Conservation (phyloP, 805 yeast species). For the Lachancea nothofagi region DNA sequence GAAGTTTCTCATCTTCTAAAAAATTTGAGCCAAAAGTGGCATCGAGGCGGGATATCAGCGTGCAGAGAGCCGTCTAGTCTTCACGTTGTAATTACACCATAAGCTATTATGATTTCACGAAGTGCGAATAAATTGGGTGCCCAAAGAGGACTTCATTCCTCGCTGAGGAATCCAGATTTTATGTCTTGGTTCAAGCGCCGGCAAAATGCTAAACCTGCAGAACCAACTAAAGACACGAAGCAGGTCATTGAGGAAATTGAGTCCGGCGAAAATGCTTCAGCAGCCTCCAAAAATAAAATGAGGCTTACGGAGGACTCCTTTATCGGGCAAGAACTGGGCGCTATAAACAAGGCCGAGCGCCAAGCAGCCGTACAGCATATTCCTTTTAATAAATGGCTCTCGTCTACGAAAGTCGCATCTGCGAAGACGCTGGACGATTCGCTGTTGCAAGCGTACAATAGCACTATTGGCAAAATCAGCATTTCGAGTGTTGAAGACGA, state of each 20-base stretch:
- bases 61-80: too few species aligned
- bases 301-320: slow-evolving; percentile 28
- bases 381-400: slow-evolving; percentile 35
- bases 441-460: slow-evolving; percentile 16
- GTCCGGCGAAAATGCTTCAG: slow-evolving; percentile 22
- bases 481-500: slow-evolving; percentile 14
- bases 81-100: neutral
- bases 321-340: slow-evolving; percentile 27
- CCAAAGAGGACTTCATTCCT: neutral
- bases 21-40: too few species aligned
- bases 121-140: neutral
- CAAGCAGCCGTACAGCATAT: slow-evolving; percentile 16
- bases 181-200: slow-evolving; percentile 38
- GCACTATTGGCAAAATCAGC: neutral
- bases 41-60: too few species aligned
- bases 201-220: slow-evolving; percentile 21
- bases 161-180: slow-evolving; percentile 23
- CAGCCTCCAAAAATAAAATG: slow-evolving; percentile 17
- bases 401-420: slow-evolving; percentile 20
- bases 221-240: slow-evolving; percentile 22
- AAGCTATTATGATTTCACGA: neutral
- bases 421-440: slow-evolving; percentile 26
- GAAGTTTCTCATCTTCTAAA: neutral
- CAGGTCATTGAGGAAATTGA: slow-evolving; percentile 36
- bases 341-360: slow-evolving; percentile 12